These are phyloP conservation scores for Dovyalis caffra DNA, from an alignment of 345 rosid species.

Conservation along the genomic window DNA sequence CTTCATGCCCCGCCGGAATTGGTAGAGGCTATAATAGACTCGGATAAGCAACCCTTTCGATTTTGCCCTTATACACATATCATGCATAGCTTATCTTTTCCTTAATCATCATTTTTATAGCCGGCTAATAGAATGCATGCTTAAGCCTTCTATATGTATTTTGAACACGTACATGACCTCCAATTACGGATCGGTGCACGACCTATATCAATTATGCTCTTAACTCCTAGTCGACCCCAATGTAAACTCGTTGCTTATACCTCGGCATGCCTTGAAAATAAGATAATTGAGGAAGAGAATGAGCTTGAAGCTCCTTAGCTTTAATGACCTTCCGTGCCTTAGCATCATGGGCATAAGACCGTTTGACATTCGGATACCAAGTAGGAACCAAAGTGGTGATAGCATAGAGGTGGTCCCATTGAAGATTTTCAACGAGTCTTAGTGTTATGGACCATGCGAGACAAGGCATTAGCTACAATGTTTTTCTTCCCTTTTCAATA, in stretches of 20 bases:
- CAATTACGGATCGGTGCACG: no score
- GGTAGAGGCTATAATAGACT: background rate
- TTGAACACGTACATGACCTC: background rate
- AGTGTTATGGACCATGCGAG: no score
- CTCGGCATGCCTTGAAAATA: no score
- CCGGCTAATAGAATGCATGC: background rate
- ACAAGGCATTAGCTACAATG: background rate
- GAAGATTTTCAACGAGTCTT: fast-evolving
- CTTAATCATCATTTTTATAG: background rate
- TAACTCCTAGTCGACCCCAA: no score
- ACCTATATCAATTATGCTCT: no score
- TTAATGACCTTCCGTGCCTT: no score
- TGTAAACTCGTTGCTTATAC: no score
- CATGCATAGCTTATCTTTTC: background rate
- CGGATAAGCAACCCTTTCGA: background rate
- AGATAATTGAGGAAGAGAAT: no score
- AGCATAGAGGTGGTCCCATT: fast-evolving
- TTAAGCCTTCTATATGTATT: background rate
- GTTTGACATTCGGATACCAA: no score
- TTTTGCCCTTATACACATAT: background rate
- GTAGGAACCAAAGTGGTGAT: no score
- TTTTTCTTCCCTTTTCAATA: background rate
- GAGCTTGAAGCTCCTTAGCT: no score
- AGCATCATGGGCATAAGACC: no score
- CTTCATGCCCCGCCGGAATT: background rate